These are phyloP conservation scores for Periconia macrospinosa DNA, from an alignment of 2,329 filamentous ascomycete genomes.

Conservation along the genomic window DNA sequence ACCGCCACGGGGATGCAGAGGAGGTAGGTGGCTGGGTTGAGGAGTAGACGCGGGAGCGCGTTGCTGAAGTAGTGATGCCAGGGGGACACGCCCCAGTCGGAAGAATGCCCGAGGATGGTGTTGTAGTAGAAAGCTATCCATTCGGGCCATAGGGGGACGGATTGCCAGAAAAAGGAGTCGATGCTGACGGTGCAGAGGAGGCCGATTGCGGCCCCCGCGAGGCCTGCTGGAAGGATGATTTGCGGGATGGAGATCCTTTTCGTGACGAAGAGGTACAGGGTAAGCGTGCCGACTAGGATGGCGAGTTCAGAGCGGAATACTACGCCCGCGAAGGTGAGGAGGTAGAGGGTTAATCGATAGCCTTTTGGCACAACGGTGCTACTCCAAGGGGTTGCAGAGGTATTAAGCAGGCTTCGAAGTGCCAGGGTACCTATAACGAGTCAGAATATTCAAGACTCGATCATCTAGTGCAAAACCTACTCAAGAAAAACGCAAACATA, in stretches of 20 bases:
- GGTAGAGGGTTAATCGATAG: conserved; percentile 67
- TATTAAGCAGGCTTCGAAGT: conserved; percentile 55
- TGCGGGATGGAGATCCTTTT: conserved; percentile 56
- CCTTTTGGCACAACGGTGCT: conserved; percentile 46
- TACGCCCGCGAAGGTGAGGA: conserved; percentile 78
- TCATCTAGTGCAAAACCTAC: conserved; percentile 51
- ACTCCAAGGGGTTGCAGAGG: conserved; percentile 42
- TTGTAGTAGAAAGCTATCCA: conserved; percentile 90
- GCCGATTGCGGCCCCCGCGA: conserved; percentile 66
- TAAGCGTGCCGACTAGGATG: conserved; percentile 71
- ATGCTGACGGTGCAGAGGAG: conserved; percentile 71
- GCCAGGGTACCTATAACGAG: conserved; percentile 64
- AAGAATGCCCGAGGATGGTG: conserved; percentile 78
- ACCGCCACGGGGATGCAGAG: conserved; percentile 55
- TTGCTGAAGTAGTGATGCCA: conserved; percentile 86
- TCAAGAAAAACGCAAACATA: conserved; percentile 90
- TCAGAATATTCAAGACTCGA: background rate
- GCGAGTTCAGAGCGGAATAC: conserved; percentile 91
- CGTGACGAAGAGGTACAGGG: conserved; percentile 64
- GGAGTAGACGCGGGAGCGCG: conserved; percentile 76
- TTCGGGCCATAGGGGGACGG: conserved; percentile 80
- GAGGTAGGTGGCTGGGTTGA: conserved; percentile 71
- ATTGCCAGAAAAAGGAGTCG: conserved; percentile 94
- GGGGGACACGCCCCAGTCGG: conserved; percentile 84
- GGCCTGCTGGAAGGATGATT: conserved; percentile 67